A percentile compares a stretch with the other conserved stretches of the same genome.
These are phyloP conservation scores for Olyra latifolia DNA, from an alignment of 176 grass and related monocot genomes.

Conservation along the genomic window DNA sequence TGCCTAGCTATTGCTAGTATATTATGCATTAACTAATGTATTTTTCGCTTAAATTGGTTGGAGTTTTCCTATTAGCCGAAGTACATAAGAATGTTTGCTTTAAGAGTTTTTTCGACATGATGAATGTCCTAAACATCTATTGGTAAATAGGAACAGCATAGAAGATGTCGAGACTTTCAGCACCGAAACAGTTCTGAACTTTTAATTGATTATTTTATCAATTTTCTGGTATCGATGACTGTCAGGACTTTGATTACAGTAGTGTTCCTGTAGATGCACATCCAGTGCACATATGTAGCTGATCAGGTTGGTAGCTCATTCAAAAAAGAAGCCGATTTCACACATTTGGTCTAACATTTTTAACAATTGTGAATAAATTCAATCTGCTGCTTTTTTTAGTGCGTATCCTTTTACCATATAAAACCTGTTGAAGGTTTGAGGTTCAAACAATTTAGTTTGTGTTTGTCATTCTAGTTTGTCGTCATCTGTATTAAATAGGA, in stretches of 20 bases:
- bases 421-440: neutral
- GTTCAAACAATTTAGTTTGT: neutral
- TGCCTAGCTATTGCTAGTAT: neutral
- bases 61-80: neutral
- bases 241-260: neutral
- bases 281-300: neutral
- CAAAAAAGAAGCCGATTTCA: neutral
- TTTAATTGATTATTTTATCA: constrained; percentile 2
- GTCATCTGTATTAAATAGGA: neutral
- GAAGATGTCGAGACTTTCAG: neutral
- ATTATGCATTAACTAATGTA: neutral
- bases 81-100: neutral
- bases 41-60: neutral
- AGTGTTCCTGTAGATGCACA: neutral
- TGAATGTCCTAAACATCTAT: neutral
- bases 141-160: neutral
- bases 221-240: neutral
- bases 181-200: neutral
- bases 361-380: neutral
- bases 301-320: neutral
- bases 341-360: neutral
- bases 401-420: neutral
- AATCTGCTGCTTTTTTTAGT: neutral
- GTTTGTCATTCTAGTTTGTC: neutral
- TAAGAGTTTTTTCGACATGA: neutral